Base-by-base conservation (phyloP, 345 rosid species). In the Brassica rapa region DNA sequence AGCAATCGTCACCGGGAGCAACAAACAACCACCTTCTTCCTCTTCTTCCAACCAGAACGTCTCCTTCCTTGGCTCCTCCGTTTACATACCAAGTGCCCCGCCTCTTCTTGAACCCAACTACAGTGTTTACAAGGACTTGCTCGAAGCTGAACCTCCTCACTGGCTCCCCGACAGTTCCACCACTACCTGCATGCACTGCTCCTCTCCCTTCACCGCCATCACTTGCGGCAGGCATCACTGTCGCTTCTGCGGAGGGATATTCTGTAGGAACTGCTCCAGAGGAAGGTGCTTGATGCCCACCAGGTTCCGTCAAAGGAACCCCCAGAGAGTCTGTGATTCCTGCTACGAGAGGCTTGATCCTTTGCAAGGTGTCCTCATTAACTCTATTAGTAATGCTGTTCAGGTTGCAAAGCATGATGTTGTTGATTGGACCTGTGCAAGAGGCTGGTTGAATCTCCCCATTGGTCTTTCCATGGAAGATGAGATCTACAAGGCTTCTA, bases 311-410 rank as follows among this genome's bases (percentile, higher is more conserved):
- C 93, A 90, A 79, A 85, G 97, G 80, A 88, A 86, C 77, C 99
- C 99, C 4, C 97, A 95, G 76, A 87, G 98, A 82, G 99, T 93
- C 1, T 95, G 99, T 59, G 98, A 95, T 86, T 76, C 86, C 19
- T 95, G 99, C 80, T 95, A 95, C 73, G 98, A 95, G 68, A 91
- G 91, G 85, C 97, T 95, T 43, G 98, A 95, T 80, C 98, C 99
- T 8, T 81, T 95, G 68, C 99, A 95, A 75, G 89, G 88, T 73
- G 71, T 95, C 53, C 90, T 95, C 37, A 84, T 95, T 53, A 86
- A 87, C 75, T 84, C 96, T 64, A 90, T 88, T 35, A 95, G 99
- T 84, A 95, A 95, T 72, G 97, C 99, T 35, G 85, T 76, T 53
- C 99, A 95, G 88, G 93, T 82, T 25, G 98, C 99, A 11, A 95